Evolutionary conservation across 1,284 basidiomycete species (phyloP), one percentile per base, ranked within the genome.

Genomic region (Macrocystidia cucumis): DNA sequence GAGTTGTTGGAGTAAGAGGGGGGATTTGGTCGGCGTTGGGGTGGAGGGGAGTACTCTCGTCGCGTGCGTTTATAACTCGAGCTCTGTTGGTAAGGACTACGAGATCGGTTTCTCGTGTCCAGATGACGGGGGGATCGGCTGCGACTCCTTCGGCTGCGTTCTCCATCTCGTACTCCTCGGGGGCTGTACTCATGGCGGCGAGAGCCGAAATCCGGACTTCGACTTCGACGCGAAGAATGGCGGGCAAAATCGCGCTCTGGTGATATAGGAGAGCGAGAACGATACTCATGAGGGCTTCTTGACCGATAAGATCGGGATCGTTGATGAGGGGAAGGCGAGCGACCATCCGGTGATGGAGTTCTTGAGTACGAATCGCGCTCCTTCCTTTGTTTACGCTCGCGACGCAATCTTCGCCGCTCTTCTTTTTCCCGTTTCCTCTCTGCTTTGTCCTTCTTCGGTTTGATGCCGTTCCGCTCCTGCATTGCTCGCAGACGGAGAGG

Each of bases 401-500:
- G 71, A 48, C 72, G 78, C 41, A 70, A 62, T 28, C 67, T 59
- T 43, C 66, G 78, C 42, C 80, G 76, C 53, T 87, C 80, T 36
- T 79, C 76, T 54, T 89, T 83, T 54, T 80, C 79, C 44, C 78
- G 74, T 41, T 77, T 81, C 47, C 76, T 75, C 41, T 83, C 76
- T 43, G 81, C 75, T 54, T 83, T 78, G 32, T 74, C 77, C 54
- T 88, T 82, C 57, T 83, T 79, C 3, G 74, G 72, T 52, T 83
- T 84, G 34, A 82, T 74, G 20, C 83, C 85, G 40, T 74, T 79
- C 36, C 74, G 70, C 57, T 78, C 81, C 55, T 82, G 85, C 66
- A 90, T 68, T 62, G 87, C 83, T 39, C 81, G 76, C 30, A 97
- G 62, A 22, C 91, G 84, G 13, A 92, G 77, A 9, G 96, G 96